These are phyloP conservation scores for Paramecium caudatum DNA, from an alignment of 73 alveolate species.

Conservation along the genomic window DNA sequence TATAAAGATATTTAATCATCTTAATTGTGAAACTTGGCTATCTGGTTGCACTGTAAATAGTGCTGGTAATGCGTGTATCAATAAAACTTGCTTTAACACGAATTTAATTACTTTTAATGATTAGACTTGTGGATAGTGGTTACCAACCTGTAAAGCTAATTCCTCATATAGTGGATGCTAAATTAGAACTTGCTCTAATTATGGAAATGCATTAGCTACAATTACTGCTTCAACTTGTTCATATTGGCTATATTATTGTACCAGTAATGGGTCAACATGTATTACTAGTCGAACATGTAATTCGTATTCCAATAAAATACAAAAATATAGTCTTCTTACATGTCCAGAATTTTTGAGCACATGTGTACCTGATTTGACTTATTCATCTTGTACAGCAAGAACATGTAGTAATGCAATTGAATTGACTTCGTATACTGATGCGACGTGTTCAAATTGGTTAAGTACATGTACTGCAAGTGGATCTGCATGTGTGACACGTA, in stretches of 20 bases:
- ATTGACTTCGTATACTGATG: background rate
- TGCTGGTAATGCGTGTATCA: constrained; percentile 28
- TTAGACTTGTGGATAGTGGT: constrained; percentile 39
- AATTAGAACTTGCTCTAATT: constrained; percentile 41
- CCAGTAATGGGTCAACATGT: background rate
- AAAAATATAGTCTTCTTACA: background rate
- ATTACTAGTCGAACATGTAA: background rate
- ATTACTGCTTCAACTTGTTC: constrained; percentile 35
- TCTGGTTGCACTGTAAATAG: constrained; percentile 31
- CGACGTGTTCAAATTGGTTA: constrained; percentile 7
- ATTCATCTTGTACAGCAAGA: constrained; percentile 21
- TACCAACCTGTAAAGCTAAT: constrained; percentile 1
- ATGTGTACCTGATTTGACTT: background rate
- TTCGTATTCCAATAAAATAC: background rate
- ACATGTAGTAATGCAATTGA: constrained; percentile 12
- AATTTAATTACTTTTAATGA: constrained; percentile 15
- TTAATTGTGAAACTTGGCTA: constrained; percentile 9
- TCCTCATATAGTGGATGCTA: constrained; percentile 11
- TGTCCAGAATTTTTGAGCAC: constrained; percentile 22
- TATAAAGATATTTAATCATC: constrained; percentile 2
- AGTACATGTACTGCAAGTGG: constrained; percentile 36
- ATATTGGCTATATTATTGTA: background rate
- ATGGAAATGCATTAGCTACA: constrained; percentile 24
- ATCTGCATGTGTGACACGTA: constrained; percentile 4
- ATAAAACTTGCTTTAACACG: background rate